Evolutionary conservation across 257 asterid genomes (phyloP), one percentile per base, ranked within the genome.

Genomic region (Misopates orontium): DNA sequence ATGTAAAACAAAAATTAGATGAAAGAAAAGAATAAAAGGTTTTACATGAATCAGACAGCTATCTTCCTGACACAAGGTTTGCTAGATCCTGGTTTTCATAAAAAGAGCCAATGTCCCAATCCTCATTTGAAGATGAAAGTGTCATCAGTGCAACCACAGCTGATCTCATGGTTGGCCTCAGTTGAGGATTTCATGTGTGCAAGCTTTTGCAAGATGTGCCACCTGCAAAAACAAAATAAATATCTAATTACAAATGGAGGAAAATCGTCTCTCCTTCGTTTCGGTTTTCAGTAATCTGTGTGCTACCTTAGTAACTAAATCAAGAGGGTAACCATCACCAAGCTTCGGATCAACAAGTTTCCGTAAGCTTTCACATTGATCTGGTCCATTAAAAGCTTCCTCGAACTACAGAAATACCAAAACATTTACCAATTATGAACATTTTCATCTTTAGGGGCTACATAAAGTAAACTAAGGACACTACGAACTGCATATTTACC

Each of bases 101-200:
- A 50, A 85, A 87, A 18, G 95, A 77, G 45, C 87, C 95, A 51
- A 89, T 80, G 65, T 89, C 91, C 93, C 98, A 92, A 75, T 87
- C 93, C 84, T 82, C 95, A 18, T 86, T 70, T 23, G 95, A 77
- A 56, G 98, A 88, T 39, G 96, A 89, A 0, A 89, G 67, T 52
- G 98, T 92, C 98, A 89, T 92, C 1, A 92, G 76, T 20, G 97
- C 91, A 25, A 89, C 95, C 18, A 89, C 98, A 64, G 89, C 82
- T 7, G 97, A 85, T 62, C 98, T 81, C 97, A 89, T 92, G 64
- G 86, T 89, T 47, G 98, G 97, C 75, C 98, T 82, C 16, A 85
- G 64, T 60, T 79, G 96, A 24, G 96, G 95, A 79, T 84, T 84
- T 85, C 97, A 41, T 87, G 84, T 13, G 94, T 81, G 76, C 98